These are phyloP conservation scores for Tilletia horrida DNA, from an alignment of 1,284 basidiomycete genomes.

Conservation along the genomic window DNA sequence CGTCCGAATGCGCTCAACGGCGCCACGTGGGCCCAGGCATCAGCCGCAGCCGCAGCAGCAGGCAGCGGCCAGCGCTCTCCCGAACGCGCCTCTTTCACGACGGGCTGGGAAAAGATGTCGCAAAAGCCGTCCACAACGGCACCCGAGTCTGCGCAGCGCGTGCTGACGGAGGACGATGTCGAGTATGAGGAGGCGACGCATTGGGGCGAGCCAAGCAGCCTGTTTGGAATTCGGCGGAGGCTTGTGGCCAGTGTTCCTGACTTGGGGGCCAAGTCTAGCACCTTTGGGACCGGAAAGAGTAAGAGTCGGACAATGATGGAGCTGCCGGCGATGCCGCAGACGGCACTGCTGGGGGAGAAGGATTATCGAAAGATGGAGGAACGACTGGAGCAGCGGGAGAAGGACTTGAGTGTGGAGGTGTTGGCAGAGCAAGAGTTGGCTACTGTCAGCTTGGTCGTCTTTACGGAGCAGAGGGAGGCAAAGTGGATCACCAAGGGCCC, in stretches of 20 bases:
- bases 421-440: conserved; percentile 26
- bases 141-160: background rate
- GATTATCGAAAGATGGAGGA: conserved; percentile 22
- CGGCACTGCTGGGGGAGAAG: conserved; percentile 22
- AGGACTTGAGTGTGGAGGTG: conserved; percentile 28
- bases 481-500: conserved; percentile 25
- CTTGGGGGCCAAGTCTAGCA: conserved; percentile 17
- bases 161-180: conserved; percentile 18
- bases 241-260: conserved; percentile 21
- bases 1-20: conserved; percentile 14
- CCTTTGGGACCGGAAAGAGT: background rate
- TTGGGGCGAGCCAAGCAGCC: conserved; percentile 14
- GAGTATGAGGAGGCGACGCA: conserved; percentile 18
- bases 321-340: background rate
- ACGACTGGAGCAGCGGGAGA: conserved; percentile 24
- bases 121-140: background rate
- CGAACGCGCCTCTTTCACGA: conserved; percentile 6
- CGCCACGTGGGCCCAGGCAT: conserved; percentile 2
- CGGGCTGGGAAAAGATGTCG: conserved; percentile 12
- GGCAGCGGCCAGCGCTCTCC: conserved; percentile 1
- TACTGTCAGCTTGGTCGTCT: conserved; percentile 23
- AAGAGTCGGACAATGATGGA: conserved; percentile 15
- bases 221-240: conserved; percentile 23
- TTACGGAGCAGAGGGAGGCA: conserved; percentile 27
- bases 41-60: background rate